Evolutionary conservation across 768 basidiomycete species (phyloP).

Genomic region (Boletus insuetus): DNA sequence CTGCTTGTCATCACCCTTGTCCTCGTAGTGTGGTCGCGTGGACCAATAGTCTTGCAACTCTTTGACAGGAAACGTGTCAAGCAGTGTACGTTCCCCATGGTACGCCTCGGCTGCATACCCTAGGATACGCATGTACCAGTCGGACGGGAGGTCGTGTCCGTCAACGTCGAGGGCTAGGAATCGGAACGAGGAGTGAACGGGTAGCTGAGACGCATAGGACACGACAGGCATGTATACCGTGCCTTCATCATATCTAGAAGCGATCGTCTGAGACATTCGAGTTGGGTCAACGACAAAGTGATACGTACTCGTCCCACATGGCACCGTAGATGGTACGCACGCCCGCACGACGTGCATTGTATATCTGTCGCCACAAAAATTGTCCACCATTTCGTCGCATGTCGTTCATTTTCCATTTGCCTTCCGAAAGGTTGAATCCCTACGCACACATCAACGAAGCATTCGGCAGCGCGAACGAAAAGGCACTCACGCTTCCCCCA

Average conservation of each 20-base stretch:
- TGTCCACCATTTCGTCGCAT: conserved; percentile 70
- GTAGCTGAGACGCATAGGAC: conserved; percentile 53
- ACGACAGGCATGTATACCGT: conserved; percentile 77
- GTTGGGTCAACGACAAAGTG: neutral
- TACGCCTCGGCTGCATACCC: conserved; percentile 70
- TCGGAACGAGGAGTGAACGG: conserved; percentile 52
- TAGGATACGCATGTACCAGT: conserved; percentile 85
- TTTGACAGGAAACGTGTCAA: conserved; percentile 64
- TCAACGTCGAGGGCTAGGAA: conserved; percentile 80
- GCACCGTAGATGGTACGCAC: conserved; percentile 72
- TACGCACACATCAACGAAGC: conserved; percentile 21
- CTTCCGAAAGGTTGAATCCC: conserved; percentile 71
- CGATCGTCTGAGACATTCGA: neutral
- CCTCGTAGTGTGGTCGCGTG: conserved; percentile 56
- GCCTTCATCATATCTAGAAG: conserved; percentile 74
- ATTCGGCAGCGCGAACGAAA: too few species aligned
- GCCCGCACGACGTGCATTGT: conserved; percentile 60
- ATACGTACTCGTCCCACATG: conserved; percentile 80
- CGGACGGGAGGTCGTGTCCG: conserved; percentile 71
- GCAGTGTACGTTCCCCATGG: conserved; percentile 59
- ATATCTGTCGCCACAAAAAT: conserved; percentile 78
- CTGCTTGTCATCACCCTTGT: conserved; percentile 11
- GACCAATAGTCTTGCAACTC: conserved; percentile 77
- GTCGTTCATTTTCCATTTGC: conserved; percentile 70
- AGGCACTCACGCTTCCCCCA: conserved; percentile 70